Evolutionary conservation across 176 grass and related monocot species (phyloP).

Genomic region (Cenchrus purpureus): DNA sequence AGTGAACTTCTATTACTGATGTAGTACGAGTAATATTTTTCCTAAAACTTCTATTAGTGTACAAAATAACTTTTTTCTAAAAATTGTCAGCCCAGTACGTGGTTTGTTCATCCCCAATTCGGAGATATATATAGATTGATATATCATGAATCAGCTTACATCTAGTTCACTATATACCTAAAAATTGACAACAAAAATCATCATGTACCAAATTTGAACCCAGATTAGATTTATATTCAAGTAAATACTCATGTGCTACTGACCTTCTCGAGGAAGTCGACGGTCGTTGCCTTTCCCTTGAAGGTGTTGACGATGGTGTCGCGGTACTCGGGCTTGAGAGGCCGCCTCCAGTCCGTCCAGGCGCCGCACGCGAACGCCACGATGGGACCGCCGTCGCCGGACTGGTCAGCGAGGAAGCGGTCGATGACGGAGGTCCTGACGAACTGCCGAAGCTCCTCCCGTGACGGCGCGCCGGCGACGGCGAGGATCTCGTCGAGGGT

Average conservation of each 20-base stretch:
- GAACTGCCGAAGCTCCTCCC: not conserved
- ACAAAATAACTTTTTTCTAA: no score
- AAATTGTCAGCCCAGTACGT: no score
- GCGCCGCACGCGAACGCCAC: slow-evolving; percentile 12
- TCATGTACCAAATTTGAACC: no score
- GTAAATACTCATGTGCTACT: not conserved
- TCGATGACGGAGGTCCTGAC: slow-evolving; percentile 3
- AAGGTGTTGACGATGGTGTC: slow-evolving; percentile 8
- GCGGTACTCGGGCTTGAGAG: not conserved
- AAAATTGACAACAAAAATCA: no score
- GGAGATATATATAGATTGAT: no score
- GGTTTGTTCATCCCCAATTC: no score
- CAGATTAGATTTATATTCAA: not conserved
- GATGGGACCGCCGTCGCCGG: not conserved
- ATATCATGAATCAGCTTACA: no score
- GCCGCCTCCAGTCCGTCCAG: not conserved
- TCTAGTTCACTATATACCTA: no score
- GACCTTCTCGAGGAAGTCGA: not conserved
- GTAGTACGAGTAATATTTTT: no score
- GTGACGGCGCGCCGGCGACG: not conserved
- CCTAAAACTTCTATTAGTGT: no score
- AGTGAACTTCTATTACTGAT: no score
- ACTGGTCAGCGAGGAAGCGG: slow-evolving; percentile 6
- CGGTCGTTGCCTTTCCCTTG: not conserved
- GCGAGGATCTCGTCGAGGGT: not conserved